Conservation (phyloP, 164 flowering plant species). For the Nymphaea colorata region DNA sequence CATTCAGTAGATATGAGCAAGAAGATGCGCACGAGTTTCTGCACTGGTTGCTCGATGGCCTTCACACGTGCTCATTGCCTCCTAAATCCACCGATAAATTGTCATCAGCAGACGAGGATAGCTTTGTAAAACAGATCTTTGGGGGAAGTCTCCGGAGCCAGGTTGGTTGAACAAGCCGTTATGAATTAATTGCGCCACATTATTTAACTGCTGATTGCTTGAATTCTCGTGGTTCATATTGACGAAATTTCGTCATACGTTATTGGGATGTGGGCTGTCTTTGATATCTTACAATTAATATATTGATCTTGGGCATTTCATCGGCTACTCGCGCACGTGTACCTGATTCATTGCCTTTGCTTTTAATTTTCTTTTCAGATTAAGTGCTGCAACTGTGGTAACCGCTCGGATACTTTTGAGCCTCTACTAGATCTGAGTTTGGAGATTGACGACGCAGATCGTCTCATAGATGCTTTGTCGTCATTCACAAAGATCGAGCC, state of each 20-base stretch:
- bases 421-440: conserved; percentile 66
- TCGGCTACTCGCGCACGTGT: background rate
- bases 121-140: conserved; percentile 58
- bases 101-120: conserved; percentile 13
- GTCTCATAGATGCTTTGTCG: conserved; percentile 47
- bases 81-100: background rate
- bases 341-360: background rate
- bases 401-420: conserved; percentile 63
- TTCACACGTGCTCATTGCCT: conserved; percentile 34
- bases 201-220: background rate
- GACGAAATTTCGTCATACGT: background rate
- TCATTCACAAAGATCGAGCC: conserved; percentile 78
- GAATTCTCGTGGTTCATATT: background rate
- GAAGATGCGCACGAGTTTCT: conserved; percentile 99
- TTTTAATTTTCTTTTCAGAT: conserved; percentile 33
- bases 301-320: background rate
- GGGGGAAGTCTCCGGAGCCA: conserved; percentile 80
- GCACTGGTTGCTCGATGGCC: conserved; percentile 65
- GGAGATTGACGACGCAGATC: conserved; percentile 64
- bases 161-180: conserved; percentile 21
- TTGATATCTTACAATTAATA: background rate
- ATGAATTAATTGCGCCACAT: background rate
- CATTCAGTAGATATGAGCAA: conserved; percentile 46
- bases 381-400: conserved; percentile 64
- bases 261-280: background rate